These are phyloP conservation scores for Blastocystis hominis DNA, from an alignment of 352 stramenopile genomes.

Conservation along the genomic window DNA sequence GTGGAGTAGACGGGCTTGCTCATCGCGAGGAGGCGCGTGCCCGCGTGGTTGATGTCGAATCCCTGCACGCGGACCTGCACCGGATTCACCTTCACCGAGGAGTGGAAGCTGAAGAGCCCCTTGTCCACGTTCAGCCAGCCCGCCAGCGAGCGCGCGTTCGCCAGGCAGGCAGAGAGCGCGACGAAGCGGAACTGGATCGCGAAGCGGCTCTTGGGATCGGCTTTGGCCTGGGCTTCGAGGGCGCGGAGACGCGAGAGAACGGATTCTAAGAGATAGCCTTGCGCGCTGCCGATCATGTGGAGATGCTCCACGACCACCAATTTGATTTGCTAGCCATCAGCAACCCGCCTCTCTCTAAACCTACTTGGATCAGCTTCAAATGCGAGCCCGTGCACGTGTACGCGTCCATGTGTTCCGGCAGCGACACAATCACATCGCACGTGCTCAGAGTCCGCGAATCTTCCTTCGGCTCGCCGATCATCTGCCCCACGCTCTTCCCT, in stretches of 20 bases:
- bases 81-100: constrained; percentile 82
- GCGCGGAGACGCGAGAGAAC: constrained; percentile 93
- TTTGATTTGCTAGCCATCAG: constrained; percentile 66
- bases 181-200: constrained; percentile 79
- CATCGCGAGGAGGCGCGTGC: constrained; percentile 90
- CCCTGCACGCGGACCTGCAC: constrained; percentile 91
- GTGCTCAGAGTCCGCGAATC: constrained; percentile 81
- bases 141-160: constrained; percentile 90
- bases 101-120: constrained; percentile 87
- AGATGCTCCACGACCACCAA: constrained; percentile 86
- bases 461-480: constrained; percentile 82
- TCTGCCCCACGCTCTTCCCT: constrained; percentile 73
- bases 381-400: constrained; percentile 89
- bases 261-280: constrained; percentile 84
- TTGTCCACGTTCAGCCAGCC: constrained; percentile 89
- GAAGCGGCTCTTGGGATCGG: background rate
- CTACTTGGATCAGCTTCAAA: constrained; percentile 81
- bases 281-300: constrained; percentile 84
- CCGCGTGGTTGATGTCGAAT: constrained; percentile 93
- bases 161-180: constrained; percentile 84
- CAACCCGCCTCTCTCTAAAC: background rate
- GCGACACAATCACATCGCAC: constrained; percentile 83
- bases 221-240: constrained; percentile 74
- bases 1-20: constrained; percentile 91
- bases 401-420: constrained; percentile 86